Base-by-base conservation (phyloP, 352 stramenopile species). In the Pythium utonaiense region DNA sequence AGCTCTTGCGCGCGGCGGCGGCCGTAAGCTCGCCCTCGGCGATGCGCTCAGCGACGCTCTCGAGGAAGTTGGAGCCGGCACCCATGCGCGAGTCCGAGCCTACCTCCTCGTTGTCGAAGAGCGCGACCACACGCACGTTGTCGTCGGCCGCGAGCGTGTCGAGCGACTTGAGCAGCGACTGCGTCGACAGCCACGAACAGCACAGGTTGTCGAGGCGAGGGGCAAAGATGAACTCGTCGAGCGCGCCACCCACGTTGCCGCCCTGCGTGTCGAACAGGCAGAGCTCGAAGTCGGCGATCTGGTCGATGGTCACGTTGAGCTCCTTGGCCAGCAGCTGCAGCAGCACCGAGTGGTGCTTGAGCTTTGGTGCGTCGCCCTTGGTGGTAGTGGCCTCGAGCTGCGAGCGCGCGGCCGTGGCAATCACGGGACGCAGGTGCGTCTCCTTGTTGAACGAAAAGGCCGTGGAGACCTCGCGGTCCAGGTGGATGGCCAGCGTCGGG, bases 61-160 rank as follows among this genome's bases (percentile, higher is more conserved):
- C 75, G 54, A 93, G 62, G 19, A 93, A 93, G 64, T 93, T 89
- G 44, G 77, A 94, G 24, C 78, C 86, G 6, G 91, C 88, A 17
- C 89, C 92, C 75, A 92, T 86, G 45, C 80, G 74, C 45, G 89
- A 98, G 62, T 78, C 73, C 44, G 89, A 98, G 10, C 96, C 96
- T 56, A 98, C 90, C 73, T 99, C 96, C 78, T 99, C 97, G 65
- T 99, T 97, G 80, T 99, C 97, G 75, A 99, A 99, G 21, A 99
- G 82, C 6, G 95, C 93, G 24, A 98, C 80, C 25, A 98, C 86
- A 63, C 89, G 88, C 31, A 99, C 78, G 53, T 92, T 95, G 16
- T 69, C 57, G 42, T 96, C 88, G 19, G 88, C 67, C 17, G 57
- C 71, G 25, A 97, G 61, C 33, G 67, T 88, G 27, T 69, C 60